These are phyloP conservation scores for Bipolaris gigantea DNA, from an alignment of 2,329 filamentous ascomycete genomes.

Conservation along the genomic window DNA sequence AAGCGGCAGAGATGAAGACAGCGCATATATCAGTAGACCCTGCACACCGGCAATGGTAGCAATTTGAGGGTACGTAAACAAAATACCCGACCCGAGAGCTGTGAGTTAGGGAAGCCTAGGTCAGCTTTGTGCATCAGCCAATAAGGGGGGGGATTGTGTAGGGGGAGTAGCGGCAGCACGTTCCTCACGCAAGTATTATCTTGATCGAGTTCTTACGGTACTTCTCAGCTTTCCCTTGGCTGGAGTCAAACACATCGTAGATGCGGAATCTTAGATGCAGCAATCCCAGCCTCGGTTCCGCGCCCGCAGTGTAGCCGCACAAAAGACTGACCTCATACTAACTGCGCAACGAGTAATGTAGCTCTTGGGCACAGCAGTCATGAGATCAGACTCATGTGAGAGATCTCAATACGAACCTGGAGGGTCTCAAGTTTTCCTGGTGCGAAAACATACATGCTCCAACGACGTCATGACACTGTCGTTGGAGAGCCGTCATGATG, in stretches of 20 bases:
- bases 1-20: constrained; percentile 71
- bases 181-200: constrained; percentile 99
- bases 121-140: constrained; percentile 31
- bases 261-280: constrained; percentile 5
- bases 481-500: constrained; percentile 10
- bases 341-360: neutral
- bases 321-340: constrained; percentile 27
- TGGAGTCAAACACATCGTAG: constrained; percentile 7
- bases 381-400: constrained; percentile 31
- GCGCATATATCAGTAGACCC: constrained; percentile 74
- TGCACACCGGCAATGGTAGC: constrained; percentile 78
- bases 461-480: constrained; percentile 6
- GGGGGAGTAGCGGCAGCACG: constrained; percentile 78
- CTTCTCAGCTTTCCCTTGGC: constrained; percentile 78
- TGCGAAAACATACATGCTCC: constrained; percentile 17
- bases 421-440: constrained; percentile 24
- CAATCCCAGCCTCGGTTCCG: constrained; percentile 53
- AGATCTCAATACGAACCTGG: constrained; percentile 49
- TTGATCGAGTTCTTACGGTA: constrained; percentile 97
- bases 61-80: constrained; percentile 81
- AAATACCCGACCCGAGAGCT: constrained; percentile 82
- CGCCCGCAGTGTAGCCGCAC: constrained; percentile 81
- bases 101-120: constrained; percentile 35
- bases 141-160: constrained; percentile 40
- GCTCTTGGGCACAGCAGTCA: constrained; percentile 1